Evolutionary conservation across 371 early-diverging fungal species (phyloP), one percentile per base, ranked within the genome.

Genomic region (Mortierella sp.): DNA sequence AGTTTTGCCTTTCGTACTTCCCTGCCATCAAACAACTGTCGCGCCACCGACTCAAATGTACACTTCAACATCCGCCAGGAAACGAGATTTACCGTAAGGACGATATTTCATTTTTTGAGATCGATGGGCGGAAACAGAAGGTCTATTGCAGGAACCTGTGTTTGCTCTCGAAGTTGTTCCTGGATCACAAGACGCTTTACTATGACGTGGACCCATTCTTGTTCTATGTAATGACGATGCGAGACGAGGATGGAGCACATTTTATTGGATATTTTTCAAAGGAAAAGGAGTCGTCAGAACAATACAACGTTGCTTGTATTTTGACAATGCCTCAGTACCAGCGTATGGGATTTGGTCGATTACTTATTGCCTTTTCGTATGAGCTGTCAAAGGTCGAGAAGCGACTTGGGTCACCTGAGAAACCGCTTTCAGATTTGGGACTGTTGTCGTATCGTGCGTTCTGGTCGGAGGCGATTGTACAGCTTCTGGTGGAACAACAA

Each of bases 271-370:
- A 99, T 84, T 99, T 99, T 85, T 97, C 97, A 63, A 99, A 99
- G 86, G 99, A 99, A 80, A 99, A 98, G 85, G 96, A 96, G 76
- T 96, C 97, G 8, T 86, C 94, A 9, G 95, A 96, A 71, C 94
- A 96, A 66, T 99, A 99, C 87, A 99, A 99, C 83, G 89, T 99
- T n/a, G 98, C 99, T 1, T 99, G 99, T 88, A 99, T 99, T 71
- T 83, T 99, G 63, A 98, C 99, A n/a, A 86, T 99, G 48, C 99
- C 99, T 3, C 96, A 96, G 74, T 94, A 98, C 83, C 99, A 99
- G 86, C 91, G 99, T 36, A 96, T 92, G 88, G 99, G 99, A 21
- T 99, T 95, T 81, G 99, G 99, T 21, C 93, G 96, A 58, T 79
- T 99, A 52, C 84, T 99, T 62, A 99, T 99, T 60, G 94, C 95